Evolutionary conservation across 208 protist genomes (phyloP), one percentile per base, ranked within the genome.

Genomic region (Acanthamoeba lenticulata): DNA sequence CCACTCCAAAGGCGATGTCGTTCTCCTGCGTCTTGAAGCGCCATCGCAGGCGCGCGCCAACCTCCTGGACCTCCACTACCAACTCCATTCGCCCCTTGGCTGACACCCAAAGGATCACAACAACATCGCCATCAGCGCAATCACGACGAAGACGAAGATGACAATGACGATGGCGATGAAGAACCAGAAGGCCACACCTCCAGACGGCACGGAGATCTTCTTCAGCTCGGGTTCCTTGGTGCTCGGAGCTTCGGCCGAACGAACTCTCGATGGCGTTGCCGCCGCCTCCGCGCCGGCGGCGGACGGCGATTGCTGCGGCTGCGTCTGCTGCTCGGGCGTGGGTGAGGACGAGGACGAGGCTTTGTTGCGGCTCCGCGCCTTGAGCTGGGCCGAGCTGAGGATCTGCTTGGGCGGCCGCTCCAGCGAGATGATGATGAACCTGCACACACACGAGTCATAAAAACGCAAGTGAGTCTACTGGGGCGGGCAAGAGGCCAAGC

Each of bases 361-460:
- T 24, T 57, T n/a, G 17, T 38, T 44, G 49, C 45, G 9, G 32
- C 67, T 90, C 36, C 55, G 1, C 24, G 83, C 45, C 27, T 90
- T 90, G 29, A 69, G n/a, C 83, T 90, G 83, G 2, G 55, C 36
- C 3, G 83, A 90, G 34, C 83, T 90, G 52, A 90, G 83, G 29
- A 90, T 90, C 83, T 90, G 52, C 40, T 90, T 90, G 52, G 83
- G 83, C 52, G 83, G 83, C 34, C 83, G 44, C 34, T 90, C 83
- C 83, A 90, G 40, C 83, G 83, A 90, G 6, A 90, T 47, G 15
- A 90, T 45, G 13, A 90, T 49, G 36, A 85, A 85, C 29, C 74
- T 85, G 74, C 15, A 49, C 45, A 15, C 45, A 49, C 45, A 49
- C 45, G 45, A n/a, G n/a, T n/a, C n/a, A n/a, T n/a, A n/a, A n/a